Evolutionary conservation across 2,329 filamentous ascomycete species (phyloP), one percentile per base, ranked within the genome.

Genomic region (Myriosclerotinia duriaeana): DNA sequence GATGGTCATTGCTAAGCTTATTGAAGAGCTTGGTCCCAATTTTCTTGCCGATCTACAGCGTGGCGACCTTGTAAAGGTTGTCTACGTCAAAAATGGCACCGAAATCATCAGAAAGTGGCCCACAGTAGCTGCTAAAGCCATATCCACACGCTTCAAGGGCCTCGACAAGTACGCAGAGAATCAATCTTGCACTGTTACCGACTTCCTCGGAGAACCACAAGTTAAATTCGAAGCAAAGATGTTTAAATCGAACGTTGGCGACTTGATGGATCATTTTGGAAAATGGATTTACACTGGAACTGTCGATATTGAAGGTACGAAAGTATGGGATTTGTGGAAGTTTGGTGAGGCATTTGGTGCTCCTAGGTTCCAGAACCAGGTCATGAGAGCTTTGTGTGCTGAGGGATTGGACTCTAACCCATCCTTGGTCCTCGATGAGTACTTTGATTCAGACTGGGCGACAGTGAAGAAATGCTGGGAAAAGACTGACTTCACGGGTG

Each of bases 191-290:
- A 55, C 9, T n/a, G 9, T 55, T n/a, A 8, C 0, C 36, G 53
- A 55, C 2, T 55, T 34, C 15, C 53, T 50, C 12, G 58, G 42
- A 8, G 17, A 14, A 11, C 2, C 26, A 0, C 58, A 50, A 30
- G 3, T 15, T 2, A 36, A 61, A 36, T 55, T 55, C 53, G 53
- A 40, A 40, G 36, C 36, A 4, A 40, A 55, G n/a, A 40, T 55
- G 53, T 26, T 55, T 22, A 7, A 34, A n/a, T 55, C 36, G 11
- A 26, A 15, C 3, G 36, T 55, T 12, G 9, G 53, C 36, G 53
- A 55, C n/a, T 34, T 55, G 6, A 55, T 55, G 53, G 34, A 55
- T 5, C 53, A 40, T 40, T 55, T 40, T 40, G 53, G 53, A 55
- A 22, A 40, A 2, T 55, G 53, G 53, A 6, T 55, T 12, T 55